Percentiles rank a stretch among this genome's conserved stretches.
These are phyloP conservation scores for Hawksworthiomyces lignivorus DNA, from an alignment of 2,329 filamentous ascomycete species.

Conservation along the genomic window DNA sequence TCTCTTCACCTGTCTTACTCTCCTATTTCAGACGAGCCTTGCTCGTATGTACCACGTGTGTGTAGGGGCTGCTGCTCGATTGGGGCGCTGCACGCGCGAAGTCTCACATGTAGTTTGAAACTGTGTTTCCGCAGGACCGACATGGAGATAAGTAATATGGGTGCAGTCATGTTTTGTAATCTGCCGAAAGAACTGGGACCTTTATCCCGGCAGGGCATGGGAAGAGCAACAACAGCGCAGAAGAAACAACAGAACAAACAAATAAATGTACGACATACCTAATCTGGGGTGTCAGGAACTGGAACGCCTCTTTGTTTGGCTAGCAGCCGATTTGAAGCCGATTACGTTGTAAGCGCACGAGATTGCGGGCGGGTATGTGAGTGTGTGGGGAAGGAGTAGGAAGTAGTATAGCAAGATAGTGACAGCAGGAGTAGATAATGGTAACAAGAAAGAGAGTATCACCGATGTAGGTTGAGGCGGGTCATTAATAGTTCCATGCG, in stretches of 20 bases:
- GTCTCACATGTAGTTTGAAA: conserved; percentile 17
- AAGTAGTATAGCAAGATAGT: background rate
- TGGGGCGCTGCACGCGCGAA: background rate
- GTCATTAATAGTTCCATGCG: too few species aligned
- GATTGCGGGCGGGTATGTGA: background rate
- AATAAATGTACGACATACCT: background rate
- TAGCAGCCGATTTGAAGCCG: background rate
- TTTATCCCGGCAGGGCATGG: conserved; percentile 5
- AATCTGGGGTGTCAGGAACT: background rate
- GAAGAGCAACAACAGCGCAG: background rate
- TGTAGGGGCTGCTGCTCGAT: background rate
- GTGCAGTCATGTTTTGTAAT: conserved; percentile 15
- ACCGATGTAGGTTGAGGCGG: too few species aligned
- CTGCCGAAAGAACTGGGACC: conserved; percentile 21
- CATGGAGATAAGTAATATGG: conserved; percentile 19
- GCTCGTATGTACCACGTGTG: background rate
- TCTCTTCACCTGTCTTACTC: too few species aligned
- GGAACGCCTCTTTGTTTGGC: background rate
- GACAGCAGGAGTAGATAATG: too few species aligned
- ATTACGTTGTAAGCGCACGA: conserved; percentile 3
- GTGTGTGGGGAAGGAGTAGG: background rate
- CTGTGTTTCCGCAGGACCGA: conserved; percentile 25
- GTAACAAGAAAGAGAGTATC: too few species aligned
- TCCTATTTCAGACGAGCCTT: background rate
- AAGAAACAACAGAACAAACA: background rate